Evolutionary conservation across 257 asterid genomes (phyloP), one percentile per base, ranked within the genome.

Genomic region (Pogostemon cablin): DNA sequence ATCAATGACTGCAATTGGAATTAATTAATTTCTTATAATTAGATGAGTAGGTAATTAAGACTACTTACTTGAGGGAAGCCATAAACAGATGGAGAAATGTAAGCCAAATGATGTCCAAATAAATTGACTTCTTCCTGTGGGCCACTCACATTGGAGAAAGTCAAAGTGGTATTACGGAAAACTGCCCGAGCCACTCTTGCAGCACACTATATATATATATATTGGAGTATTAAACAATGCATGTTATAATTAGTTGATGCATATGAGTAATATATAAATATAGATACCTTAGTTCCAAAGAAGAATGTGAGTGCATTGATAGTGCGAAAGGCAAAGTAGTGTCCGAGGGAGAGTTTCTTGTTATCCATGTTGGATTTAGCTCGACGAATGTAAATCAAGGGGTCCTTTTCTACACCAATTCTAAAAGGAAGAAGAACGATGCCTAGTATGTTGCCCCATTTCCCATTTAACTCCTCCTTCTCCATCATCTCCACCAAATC

Each of bases 311-410:
- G 4, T 10, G 75, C 59, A 43, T 73, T 76, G 38, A 76, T 55
- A 6, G 52, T 17, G 4, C n/a, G 0, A 39, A 10, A 79, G 1
- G 59, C 64, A 3, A 63, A 40, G 25, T 65, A 74, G 58, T 83
- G 80, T 49, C 67, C 88, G 10, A 82, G 69, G 11, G 92, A 86
- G 3, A 78, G 78, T 64, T 86, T 86, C 82, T 87, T 87, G 53
- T 76, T 50, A 35, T 87, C 81, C 82, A 81, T 84, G n/a, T 57
- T 54, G 3, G 83, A 69, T 67, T 82, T 85, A 11, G 90, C 86
- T 41, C 79, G 57, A 6, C 71, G 82, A 6, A 86, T 43, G 55
- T 84, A 79, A 9, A 32, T 61, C 52, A 86, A 80, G 6, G 89
- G 87, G 62, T 86, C 81, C 0, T 79, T 75, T 40, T 68, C 69